Evolutionary conservation across 177 flowering plant genomes (phyloP), one percentile per base, ranked within the genome.

Genomic region (Tripterygium wilfordii): DNA sequence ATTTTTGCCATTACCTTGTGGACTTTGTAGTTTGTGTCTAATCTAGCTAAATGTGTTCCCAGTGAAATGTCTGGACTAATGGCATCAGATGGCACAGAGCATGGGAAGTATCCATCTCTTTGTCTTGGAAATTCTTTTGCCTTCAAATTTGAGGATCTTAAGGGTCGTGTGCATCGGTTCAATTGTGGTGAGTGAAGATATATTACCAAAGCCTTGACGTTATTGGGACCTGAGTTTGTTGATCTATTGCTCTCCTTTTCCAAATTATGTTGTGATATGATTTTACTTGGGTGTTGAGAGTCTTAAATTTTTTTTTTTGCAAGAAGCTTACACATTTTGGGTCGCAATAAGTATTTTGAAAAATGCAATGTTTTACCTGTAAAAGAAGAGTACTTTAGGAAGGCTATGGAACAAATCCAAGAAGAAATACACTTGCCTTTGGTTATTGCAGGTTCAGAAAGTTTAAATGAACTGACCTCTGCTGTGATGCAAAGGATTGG

Each of bases 41-140:
- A 45, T n/a, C 23, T 24, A 41, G 24, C 25, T 3, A 25, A 24
- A 20, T 43, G n/a, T 53, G 18, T 45, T 40, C 60, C 44, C 79
- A 91, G 98, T 66, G 98, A 92, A 69, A 32, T 79, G 64, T 82
- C 95, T 49, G 82, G 53, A 38, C 18, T 78, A 15, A 64, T 76
- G 79, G 44, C 82, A 10, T 73, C 88, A 38, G 98, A 91, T 36
- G 81, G 65, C 41, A 22, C 64, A 33, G 98, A 91, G 25, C 31
- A 40, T 26, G 73, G 70, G 25, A 85, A 64, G 50, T 88, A 85
- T 64, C 95, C 94, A 33, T 66, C 96, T 51, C 71, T 85, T 49
- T 91, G 94, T 49, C 88, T 86, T 58, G 96, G 87, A 39, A 88
- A 80, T 68, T 67, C 87, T 49, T 85, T 92, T 74, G 36, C 87